Evolutionary conservation across 768 basidiomycete genomes (phyloP).

Genomic region (Candolleomyces aberdarensis): DNA sequence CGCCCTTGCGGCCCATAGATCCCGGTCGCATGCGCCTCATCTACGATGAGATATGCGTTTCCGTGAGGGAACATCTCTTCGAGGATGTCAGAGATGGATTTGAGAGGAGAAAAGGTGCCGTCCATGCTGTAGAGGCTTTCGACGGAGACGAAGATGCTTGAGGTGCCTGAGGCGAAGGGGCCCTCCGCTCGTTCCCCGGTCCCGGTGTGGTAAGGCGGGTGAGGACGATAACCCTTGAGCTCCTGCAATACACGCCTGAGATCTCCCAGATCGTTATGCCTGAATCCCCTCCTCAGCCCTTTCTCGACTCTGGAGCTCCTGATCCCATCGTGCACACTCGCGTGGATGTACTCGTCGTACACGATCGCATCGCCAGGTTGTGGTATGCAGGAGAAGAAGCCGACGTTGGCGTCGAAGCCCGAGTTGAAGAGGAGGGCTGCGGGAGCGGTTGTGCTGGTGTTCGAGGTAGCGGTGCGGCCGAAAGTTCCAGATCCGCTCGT

Average conservation of each 20-base stretch:
- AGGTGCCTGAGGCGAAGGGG: constrained; percentile 32
- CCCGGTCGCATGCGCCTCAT: constrained; percentile 93
- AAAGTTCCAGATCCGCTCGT: not conserved
- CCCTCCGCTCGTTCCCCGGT: constrained; percentile 20
- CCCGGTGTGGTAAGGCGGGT: not conserved
- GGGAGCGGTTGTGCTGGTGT: not conserved
- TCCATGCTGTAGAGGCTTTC: constrained; percentile 97
- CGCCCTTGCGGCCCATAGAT: constrained; percentile 78
- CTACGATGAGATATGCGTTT: constrained; percentile 76
- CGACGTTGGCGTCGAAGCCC: constrained; percentile 90
- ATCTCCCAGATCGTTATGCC: constrained; percentile 64
- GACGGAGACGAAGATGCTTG: constrained; percentile 73
- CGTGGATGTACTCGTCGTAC: constrained; percentile 87
- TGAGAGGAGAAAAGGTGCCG: constrained; percentile 81
- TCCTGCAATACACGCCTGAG: constrained; percentile 43
- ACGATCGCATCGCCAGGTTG: constrained; percentile 74
- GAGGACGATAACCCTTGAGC: constrained; percentile 23
- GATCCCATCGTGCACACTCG: constrained; percentile 88
- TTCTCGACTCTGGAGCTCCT: constrained; percentile 52
- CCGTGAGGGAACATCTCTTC: constrained; percentile 58
- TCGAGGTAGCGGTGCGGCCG: not conserved
- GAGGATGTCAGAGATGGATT: constrained; percentile 58
- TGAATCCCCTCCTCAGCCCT: constrained; percentile 46
- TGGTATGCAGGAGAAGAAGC: constrained; percentile 79
- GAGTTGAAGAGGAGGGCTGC: constrained; percentile 83